Base-by-base conservation (phyloP, 1,139 yeast species). In the Oligophagozyma castellii region DNA sequence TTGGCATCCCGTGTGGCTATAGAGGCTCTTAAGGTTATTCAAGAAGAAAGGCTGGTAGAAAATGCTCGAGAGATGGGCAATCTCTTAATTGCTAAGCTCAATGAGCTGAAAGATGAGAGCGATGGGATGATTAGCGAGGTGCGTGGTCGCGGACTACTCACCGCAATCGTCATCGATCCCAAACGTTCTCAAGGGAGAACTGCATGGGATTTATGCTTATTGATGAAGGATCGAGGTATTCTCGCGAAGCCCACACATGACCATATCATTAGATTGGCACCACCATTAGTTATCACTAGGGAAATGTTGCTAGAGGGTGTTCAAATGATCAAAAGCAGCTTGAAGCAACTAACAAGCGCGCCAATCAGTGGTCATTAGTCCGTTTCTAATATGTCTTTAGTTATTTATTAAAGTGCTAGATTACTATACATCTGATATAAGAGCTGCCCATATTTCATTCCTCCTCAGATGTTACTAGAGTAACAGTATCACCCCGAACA, bases 211-310 rank as follows among this genome's bases (percentile, higher is more conserved):
- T 67, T 86, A 46, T 86, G 98, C 60, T 55, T 86, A 47, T 60
- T 81, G 45, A 77, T 89, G 92, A 84, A 80, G 59, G 73, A 79
- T 35, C 63, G 72, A 39, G 98, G 98, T 34, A 78, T 86, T 19
- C 65, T 86, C 51, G 96, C 98, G 40, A 86, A 86, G 63, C 96
- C 96, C 43, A 86, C 98, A 3, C 98, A 86, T 54, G 95, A 84
- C 49, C 78, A 83, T 55, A 86, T 89, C 47, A 86, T 86, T 53
- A 77, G 98, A 62, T 66, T 86, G 54, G 95, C 96, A 5, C 98
- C 98, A 33, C 96, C 98, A 13, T 65, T 86, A 56, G 92, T 84
- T 29, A 86, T 86, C 42, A 70, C 89, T 22, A 80, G 83, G 53
- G 89, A 77, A 46, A 95, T 89, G 50, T 64, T 86, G 49, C 57